Conservation (phyloP, 2,329 filamentous ascomycete species). For the Pestalotiopsis sp. region DNA sequence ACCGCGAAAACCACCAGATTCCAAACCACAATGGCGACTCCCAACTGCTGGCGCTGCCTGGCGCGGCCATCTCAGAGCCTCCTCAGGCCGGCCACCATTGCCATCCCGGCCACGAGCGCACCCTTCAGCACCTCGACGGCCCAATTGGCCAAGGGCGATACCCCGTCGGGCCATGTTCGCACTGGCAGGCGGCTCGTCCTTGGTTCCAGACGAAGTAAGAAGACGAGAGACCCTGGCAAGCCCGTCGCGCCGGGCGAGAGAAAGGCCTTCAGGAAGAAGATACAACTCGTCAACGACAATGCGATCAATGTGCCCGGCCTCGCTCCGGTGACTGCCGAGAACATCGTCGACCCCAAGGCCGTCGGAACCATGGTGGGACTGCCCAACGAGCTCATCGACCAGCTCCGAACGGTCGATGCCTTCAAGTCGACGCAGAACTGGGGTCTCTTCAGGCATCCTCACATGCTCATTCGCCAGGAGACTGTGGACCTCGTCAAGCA, state of each 20-base stretch:
- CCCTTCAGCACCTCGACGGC: slow-evolving; percentile 30
- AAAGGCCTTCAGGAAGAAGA: slow-evolving; percentile 83
- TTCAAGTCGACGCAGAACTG: slow-evolving; percentile 92
- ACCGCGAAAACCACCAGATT: background rate
- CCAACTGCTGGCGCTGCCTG: slow-evolving; percentile 62
- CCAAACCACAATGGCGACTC: slow-evolving; percentile 51
- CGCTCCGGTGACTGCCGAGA: slow-evolving; percentile 58
- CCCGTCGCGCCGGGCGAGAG: slow-evolving; percentile 77
- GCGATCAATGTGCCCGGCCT: slow-evolving; percentile 77
- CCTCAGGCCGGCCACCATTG: slow-evolving; percentile 21
- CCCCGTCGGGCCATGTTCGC: slow-evolving; percentile 25
- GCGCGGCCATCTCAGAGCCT: slow-evolving; percentile 43
- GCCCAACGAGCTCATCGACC: slow-evolving; percentile 72
- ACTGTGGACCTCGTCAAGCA: slow-evolving; percentile 70
- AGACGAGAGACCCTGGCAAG: slow-evolving; percentile 48
- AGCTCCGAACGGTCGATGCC: slow-evolving; percentile 79
- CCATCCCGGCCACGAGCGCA: slow-evolving; percentile 34
- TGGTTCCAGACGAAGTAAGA: slow-evolving; percentile 51
- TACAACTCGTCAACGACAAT: slow-evolving; percentile 93
- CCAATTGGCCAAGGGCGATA: slow-evolving; percentile 17
- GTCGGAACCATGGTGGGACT: slow-evolving; percentile 72
- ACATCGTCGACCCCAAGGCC: slow-evolving; percentile 56
- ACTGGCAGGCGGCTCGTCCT: slow-evolving; percentile 46
- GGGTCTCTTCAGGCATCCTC: slow-evolving; percentile 82
- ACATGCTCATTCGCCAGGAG: slow-evolving; percentile 77